phyloP scores from a whole-genome alignment of 495 filamentous ascomycete species.

The Thermochaetoides thermophila region DNA sequence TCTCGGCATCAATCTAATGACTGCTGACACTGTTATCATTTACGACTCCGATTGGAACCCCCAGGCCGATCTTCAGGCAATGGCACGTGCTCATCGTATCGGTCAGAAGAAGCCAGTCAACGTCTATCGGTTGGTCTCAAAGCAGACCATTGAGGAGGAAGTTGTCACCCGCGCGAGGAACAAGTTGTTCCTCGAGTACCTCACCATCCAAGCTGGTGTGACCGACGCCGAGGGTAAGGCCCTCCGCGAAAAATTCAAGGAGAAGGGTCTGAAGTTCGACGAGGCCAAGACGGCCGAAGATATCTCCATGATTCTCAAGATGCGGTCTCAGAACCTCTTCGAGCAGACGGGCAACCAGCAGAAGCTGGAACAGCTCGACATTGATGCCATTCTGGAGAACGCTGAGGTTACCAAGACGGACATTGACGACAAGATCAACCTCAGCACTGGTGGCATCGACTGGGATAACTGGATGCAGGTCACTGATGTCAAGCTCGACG shows the following conservation, averaged over 20 bases:
- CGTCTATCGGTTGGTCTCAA: conserved; percentile 88
- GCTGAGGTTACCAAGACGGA: conserved; percentile 92
- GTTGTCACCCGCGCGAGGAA: conserved; percentile 90
- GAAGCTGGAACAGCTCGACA: conserved; percentile 95
- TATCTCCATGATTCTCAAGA: conserved; percentile 85
- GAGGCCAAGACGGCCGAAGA: conserved; percentile 81
- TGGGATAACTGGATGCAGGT: conserved; percentile 94
- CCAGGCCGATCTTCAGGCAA: conserved; percentile 93
- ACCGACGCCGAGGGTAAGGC: conserved; percentile 84
- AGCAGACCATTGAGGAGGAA: conserved; percentile 97
- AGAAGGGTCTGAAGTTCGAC: conserved; percentile 39
- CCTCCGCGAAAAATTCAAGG: conserved; percentile 42
- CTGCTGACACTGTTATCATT: conserved; percentile 91
- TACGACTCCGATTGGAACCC: conserved; percentile 99
- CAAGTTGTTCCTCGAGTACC: conserved; percentile 95
- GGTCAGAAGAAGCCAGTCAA: conserved; percentile 91
- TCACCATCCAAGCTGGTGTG: conserved; percentile 91
- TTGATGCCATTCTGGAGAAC: conserved; percentile 89
- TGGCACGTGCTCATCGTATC: conserved; percentile 95
- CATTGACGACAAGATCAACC: conserved; percentile 48
- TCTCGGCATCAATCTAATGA: conserved; percentile 97
- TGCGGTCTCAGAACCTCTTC: conserved; percentile 91
- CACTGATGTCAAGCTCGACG: conserved; percentile 85
- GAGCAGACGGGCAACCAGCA: conserved; percentile 90
- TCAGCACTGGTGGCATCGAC: conserved; percentile 61